phyloP scores from a whole-genome alignment of 164 flowering plant genomes.

The Vitis riparia region DNA sequence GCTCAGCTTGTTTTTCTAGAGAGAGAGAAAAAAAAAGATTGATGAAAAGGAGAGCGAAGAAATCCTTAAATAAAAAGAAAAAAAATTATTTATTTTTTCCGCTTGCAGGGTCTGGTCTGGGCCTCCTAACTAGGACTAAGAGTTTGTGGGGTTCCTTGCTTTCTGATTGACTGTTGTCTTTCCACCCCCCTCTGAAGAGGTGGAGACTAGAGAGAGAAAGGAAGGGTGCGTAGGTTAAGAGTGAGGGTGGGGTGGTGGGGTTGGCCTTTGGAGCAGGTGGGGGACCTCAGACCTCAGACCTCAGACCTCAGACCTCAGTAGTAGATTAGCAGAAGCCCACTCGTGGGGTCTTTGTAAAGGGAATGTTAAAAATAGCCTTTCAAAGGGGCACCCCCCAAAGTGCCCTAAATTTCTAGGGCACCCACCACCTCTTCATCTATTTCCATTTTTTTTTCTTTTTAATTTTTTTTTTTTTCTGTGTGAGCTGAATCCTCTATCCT shows the following conservation, averaged over 20 bases:
- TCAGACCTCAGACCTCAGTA: neutral
- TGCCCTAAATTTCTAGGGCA: too few relatives aligned
- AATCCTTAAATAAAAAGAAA: too few relatives aligned
- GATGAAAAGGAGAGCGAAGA: too few relatives aligned
- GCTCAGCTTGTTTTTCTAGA: neutral
- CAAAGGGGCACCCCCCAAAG: too few relatives aligned
- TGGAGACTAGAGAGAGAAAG: conserved; percentile 10
- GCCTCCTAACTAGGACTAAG: conserved; percentile 7
- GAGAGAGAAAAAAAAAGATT: conserved; percentile 6
- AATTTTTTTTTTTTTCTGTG: neutral
- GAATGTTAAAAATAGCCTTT: conserved; percentile 12
- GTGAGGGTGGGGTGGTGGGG: neutral
- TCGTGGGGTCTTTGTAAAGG: conserved; percentile 30
- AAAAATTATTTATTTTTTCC: too few relatives aligned
- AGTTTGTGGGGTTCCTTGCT: conserved; percentile 31
- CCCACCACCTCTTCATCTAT: neutral
- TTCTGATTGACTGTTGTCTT: conserved; percentile 37
- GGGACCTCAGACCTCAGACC: neutral
- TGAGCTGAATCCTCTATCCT: neutral
- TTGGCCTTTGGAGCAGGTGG: conserved; percentile 3
- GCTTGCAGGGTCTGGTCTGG: neutral
- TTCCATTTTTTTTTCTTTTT: neutral
- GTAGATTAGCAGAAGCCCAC: conserved; percentile 21
- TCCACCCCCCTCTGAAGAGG: neutral
- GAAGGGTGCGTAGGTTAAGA: conserved; percentile 15